Conservation (phyloP, 176 grass and related monocot species). For the Triticum monococcum region DNA sequence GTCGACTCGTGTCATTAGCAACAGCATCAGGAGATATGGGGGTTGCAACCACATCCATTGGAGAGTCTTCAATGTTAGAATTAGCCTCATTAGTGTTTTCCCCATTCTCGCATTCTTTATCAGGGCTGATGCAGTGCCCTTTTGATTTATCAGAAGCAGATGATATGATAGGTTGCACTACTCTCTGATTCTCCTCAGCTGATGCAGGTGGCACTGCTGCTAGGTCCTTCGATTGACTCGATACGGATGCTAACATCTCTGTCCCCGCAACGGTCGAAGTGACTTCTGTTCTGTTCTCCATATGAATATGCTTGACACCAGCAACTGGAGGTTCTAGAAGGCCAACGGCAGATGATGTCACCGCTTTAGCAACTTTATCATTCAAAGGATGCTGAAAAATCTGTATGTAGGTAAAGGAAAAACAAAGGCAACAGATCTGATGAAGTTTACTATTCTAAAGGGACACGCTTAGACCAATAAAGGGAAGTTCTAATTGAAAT, state of each 20-base stretch:
- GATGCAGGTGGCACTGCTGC: constrained; percentile 30
- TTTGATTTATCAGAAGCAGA: constrained; percentile 63
- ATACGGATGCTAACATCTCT: constrained; percentile 80
- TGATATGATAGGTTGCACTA: constrained; percentile 38
- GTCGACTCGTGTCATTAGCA: constrained; percentile 45
- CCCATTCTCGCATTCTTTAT: constrained; percentile 55
- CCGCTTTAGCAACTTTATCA: constrained; percentile 54
- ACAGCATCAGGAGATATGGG: constrained; percentile 54
- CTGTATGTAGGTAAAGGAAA: constrained; percentile 47
- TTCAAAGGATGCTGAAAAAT: constrained; percentile 95
- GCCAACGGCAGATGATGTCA: constrained; percentile 44
- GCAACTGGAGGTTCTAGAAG: constrained; percentile 48
- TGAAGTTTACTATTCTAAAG: constrained; percentile 22
- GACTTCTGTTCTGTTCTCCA: constrained; percentile 62
- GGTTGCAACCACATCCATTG: constrained; percentile 46
- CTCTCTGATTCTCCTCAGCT: constrained; percentile 39
- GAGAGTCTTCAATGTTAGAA: constrained; percentile 61
- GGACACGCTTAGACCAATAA: constrained; percentile 16
- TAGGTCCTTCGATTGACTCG: constrained; percentile 59
- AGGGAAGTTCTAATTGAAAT: constrained; percentile 10
- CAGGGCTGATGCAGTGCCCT: constrained; percentile 47
- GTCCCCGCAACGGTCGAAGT: constrained; percentile 63
- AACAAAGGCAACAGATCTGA: constrained; percentile 16
- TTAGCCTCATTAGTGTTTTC: constrained; percentile 64
- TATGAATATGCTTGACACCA: constrained; percentile 54